Percentiles rank a stretch among this genome's conserved stretches.
Evolutionary conservation across 2,329 filamentous ascomycete genomes (phyloP).

Genomic region (Aspergillus latus): DNA sequence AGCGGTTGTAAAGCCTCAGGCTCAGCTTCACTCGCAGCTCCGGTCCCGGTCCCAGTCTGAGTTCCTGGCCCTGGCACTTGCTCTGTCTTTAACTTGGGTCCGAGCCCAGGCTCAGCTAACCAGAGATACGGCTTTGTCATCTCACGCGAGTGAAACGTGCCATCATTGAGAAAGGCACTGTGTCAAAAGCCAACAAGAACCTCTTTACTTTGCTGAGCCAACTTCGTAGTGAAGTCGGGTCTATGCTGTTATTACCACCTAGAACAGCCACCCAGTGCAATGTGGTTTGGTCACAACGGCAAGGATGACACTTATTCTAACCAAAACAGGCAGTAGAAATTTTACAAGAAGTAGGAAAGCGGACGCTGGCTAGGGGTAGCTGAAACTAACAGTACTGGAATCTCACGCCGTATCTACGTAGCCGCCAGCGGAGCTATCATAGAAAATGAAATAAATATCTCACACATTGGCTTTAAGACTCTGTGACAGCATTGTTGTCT

Average conservation of each 20-base stretch:
- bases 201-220: constrained; percentile 3
- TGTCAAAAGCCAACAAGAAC: too few relatives aligned
- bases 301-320: too few relatives aligned
- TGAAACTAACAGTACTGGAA: too few relatives aligned
- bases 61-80: neutral
- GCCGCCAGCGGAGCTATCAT: too few relatives aligned
- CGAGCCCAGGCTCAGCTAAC: constrained; percentile 15
- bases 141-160: constrained; percentile 17
- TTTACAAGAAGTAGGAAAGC: too few relatives aligned
- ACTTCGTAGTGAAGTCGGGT: constrained; percentile 4
- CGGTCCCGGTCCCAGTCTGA: neutral
- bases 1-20: constrained; percentile 6
- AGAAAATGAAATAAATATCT: too few relatives aligned
- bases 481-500: too few relatives aligned
- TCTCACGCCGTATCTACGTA: too few relatives aligned
- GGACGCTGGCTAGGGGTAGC: too few relatives aligned
- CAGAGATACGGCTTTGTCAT: constrained; percentile 16
- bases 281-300: constrained; percentile 3
- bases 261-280: constrained; percentile 12
- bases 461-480: too few relatives aligned
- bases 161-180: neutral
- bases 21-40: neutral
- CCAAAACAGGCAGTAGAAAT: too few relatives aligned
- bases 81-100: neutral
- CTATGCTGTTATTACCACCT: neutral